Evolutionary conservation across 1,139 yeast species (phyloP), one percentile per base, ranked within the genome.

Genomic region (Saccharomyces hybrid): DNA sequence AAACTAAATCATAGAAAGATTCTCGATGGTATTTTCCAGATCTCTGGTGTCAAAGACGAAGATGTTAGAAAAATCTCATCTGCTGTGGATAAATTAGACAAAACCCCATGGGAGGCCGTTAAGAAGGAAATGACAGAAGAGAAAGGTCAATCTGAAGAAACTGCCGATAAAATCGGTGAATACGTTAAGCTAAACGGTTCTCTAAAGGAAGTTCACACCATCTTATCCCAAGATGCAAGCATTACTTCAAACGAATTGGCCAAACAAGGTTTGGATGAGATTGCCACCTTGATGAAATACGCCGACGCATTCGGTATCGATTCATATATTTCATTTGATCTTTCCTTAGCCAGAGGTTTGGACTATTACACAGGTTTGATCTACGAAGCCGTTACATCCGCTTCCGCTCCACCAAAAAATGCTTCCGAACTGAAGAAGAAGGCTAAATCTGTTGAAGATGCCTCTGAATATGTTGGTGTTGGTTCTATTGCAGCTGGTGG

Each of bases 401-500:
- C 91, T 44, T 88, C 97, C 49, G 97, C 97, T 23, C 96, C 99
- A 28, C 99, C 99, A 54, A 75, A 77, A 49, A 84, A 86, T 68
- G 93, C 93, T 11, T 77, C 75, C 44, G 86, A 82, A 66, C 73
- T 83, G 66, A 83, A 84, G 69, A 79, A 78, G 57, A 79, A 79
- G 65, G 78, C 82, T 52, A 70, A 72, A 50, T 67, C 70, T 55
- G 71, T 67, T 52, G 98, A 90, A 62, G 99, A 93, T 73, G 96
- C 96, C 54, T 87, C 96, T 52, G 98, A 89, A 61, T 89, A 87
- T 65, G 98, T 93, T 51, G 99, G 99, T 64, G 97, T 93, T 52
- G 99, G 99, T 30, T 91, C 98, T 7, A 89, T 93, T 64, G 96
- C 97, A 55, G 99, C 97, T 49, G 99, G 99, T 74, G 99, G 99